A percentile compares a stretch with the other conserved stretches of the same genome.
These are phyloP conservation scores for Cytospora chrysosperma DNA, from an alignment of 2,329 filamentous ascomycete genomes.

Conservation along the genomic window DNA sequence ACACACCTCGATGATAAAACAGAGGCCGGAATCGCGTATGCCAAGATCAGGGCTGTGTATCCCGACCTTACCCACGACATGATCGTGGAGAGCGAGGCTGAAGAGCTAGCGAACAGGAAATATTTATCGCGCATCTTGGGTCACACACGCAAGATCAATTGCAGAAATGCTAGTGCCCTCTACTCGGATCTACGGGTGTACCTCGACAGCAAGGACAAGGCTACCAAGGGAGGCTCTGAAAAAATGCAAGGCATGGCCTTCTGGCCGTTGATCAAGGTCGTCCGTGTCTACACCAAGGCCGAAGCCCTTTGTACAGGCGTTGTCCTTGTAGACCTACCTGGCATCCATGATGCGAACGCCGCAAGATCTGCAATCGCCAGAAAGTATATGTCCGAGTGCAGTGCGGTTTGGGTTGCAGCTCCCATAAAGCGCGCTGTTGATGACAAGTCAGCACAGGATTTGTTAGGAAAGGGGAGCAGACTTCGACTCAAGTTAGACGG, in stretches of 20 bases:
- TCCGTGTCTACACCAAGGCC: conserved; percentile 39
- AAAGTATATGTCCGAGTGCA: conserved; percentile 60
- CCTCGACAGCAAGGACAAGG: conserved; percentile 54
- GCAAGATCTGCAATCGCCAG: conserved; percentile 57
- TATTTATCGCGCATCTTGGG: not conserved
- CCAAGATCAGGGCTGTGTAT: conserved; percentile 51
- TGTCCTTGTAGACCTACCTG: conserved; percentile 51
- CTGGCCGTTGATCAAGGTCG: conserved; percentile 55
- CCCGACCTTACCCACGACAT: conserved; percentile 40
- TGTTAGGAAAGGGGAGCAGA: conserved; percentile 57
- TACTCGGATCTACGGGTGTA: conserved; percentile 43
- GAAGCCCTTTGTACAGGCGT: conserved; percentile 36
- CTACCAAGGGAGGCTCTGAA: not conserved
- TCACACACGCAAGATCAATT: not conserved
- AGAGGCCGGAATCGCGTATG: conserved; percentile 45
- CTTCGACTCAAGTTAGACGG: conserved; percentile 60
- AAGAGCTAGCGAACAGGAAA: conserved; percentile 39
- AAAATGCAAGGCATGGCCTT: conserved; percentile 33
- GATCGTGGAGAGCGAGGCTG: conserved; percentile 36
- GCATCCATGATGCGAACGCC: conserved; percentile 58
- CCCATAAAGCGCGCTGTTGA: conserved; percentile 61
- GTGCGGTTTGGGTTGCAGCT: conserved; percentile 60
- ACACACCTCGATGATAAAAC: conserved; percentile 24
- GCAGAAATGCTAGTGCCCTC: not conserved
- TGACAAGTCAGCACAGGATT: conserved; percentile 55